Percentiles rank a stretch among this genome's conserved stretches.
Evolutionary conservation across 148 eudicot genomes (phyloP).

Genomic region (Rhododendron griersonianum): DNA sequence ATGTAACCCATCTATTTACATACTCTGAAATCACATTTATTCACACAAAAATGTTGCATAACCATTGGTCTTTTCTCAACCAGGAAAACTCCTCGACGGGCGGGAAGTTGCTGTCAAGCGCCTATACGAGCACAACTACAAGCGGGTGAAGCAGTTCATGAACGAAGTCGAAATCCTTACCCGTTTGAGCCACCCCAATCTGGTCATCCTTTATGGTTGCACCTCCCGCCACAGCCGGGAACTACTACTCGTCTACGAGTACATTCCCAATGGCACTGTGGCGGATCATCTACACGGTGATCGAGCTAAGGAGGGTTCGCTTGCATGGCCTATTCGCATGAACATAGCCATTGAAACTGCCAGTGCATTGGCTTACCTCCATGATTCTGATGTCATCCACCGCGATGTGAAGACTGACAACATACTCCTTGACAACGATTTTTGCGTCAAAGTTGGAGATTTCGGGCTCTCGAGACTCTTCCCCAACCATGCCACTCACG

Average conservation of each 20-base stretch:
- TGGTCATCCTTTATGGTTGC: constrained; percentile 62
- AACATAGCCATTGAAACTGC: constrained; percentile 39
- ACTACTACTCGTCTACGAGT: constrained; percentile 63
- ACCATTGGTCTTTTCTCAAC: not conserved
- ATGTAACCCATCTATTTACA: not conserved
- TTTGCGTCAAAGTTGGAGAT: constrained; percentile 31
- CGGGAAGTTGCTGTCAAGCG: constrained; percentile 70
- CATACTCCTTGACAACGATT: constrained; percentile 27
- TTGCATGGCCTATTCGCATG: constrained; percentile 27
- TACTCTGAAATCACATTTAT: not conserved
- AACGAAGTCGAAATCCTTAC: constrained; percentile 5
- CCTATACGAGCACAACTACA: constrained; percentile 29
- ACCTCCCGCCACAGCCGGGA: constrained; percentile 52
- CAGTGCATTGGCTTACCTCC: constrained; percentile 33
- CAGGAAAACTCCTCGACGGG: constrained; percentile 58
- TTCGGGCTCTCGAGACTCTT: constrained; percentile 24
- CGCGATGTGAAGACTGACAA: constrained; percentile 22
- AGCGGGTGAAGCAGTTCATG: constrained; percentile 6
- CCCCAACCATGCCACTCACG: constrained; percentile 20
- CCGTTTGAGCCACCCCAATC: constrained; percentile 42
- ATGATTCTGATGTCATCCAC: constrained; percentile 28
- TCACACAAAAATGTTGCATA: not conserved
- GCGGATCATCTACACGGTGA: constrained; percentile 25
- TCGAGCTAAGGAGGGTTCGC: constrained; percentile 1
- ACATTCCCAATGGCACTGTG: constrained; percentile 57